These are phyloP conservation scores for Pulveroboletus sp. DNA, from an alignment of 1,284 basidiomycete genomes.

Conservation along the genomic window DNA sequence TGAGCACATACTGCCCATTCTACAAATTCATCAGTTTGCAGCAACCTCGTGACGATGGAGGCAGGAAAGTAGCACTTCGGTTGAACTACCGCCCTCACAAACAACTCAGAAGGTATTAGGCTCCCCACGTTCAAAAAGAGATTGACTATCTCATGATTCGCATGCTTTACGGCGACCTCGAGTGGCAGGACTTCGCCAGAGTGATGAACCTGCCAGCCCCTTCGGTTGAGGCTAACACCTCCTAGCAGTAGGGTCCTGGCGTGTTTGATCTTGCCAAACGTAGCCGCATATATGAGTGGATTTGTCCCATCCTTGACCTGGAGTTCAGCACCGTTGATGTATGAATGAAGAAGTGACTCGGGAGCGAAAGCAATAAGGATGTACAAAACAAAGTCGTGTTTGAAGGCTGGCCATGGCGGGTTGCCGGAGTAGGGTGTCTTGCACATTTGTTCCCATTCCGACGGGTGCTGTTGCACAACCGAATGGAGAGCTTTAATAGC, in stretches of 20 bases:
- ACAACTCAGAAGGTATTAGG: background rate
- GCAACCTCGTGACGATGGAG: background rate
- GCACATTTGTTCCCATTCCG: background rate
- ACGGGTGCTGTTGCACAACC: background rate
- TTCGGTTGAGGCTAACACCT: background rate
- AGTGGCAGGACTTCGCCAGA: background rate
- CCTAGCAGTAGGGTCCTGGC: constrained; percentile 3
- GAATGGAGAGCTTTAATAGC: background rate
- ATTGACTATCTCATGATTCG: background rate
- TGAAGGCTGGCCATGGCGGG: background rate
- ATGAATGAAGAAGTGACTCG: background rate
- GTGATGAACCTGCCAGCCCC: background rate
- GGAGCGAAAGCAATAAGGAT: constrained; percentile 2
- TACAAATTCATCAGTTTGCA: constrained; percentile 6
- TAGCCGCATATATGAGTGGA: constrained; percentile 5
- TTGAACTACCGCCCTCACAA: background rate
- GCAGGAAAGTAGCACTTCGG: accelerated
- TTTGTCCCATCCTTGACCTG: constrained; percentile 6
- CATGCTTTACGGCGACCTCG: background rate
- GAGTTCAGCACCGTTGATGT: background rate
- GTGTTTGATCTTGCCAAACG: background rate
- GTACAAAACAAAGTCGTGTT: constrained; percentile 5
- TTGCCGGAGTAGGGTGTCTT: background rate
- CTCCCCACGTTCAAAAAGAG: background rate
- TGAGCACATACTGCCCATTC: background rate